phyloP scores from a whole-genome alignment of 75 land plant genomes.

The Gnetum montanum region DNA sequence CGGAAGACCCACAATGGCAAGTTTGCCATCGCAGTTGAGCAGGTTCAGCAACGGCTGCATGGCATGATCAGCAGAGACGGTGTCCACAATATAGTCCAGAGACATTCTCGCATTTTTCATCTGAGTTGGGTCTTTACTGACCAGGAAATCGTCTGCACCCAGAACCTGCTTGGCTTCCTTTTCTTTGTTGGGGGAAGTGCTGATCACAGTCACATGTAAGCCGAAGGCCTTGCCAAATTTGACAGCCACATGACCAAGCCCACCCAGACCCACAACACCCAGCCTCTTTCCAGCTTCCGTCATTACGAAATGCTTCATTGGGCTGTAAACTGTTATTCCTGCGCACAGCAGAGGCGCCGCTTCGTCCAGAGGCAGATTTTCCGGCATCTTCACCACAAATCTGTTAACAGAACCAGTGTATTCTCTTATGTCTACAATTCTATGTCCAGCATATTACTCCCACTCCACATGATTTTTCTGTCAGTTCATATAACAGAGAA shows the following conservation, averaged over 20 bases:
- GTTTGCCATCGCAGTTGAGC: constrained; percentile 17
- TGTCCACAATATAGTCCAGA: constrained; percentile 28
- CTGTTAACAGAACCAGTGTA: not conserved
- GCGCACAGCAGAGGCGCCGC: constrained; percentile 32
- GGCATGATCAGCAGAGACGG: constrained; percentile 17
- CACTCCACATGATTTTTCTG: too few relatives aligned
- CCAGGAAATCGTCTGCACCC: constrained; percentile 32
- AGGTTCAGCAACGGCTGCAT: constrained; percentile 7
- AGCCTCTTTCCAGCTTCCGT: constrained; percentile 19
- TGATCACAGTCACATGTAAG: constrained; percentile 38
- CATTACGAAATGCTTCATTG: constrained; percentile 22
- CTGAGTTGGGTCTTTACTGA: constrained; percentile 26
- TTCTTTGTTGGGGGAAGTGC: constrained; percentile 31
- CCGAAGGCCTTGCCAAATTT: constrained; percentile 55
- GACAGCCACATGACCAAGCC: constrained; percentile 48
- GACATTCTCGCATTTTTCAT: constrained; percentile 33
- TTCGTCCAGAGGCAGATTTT: constrained; percentile 18
- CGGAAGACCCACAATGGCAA: constrained; percentile 10
- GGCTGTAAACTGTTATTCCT: constrained; percentile 38
- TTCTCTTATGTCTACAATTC: too few relatives aligned
- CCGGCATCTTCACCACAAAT: constrained; percentile 14
- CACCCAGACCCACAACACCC: constrained; percentile 52
- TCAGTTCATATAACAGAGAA: too few relatives aligned
- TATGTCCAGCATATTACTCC: too few relatives aligned
- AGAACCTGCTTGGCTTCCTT: constrained; percentile 29